phyloP scores from a whole-genome alignment of 345 rosid genomes.

The Carallia brachiata region DNA sequence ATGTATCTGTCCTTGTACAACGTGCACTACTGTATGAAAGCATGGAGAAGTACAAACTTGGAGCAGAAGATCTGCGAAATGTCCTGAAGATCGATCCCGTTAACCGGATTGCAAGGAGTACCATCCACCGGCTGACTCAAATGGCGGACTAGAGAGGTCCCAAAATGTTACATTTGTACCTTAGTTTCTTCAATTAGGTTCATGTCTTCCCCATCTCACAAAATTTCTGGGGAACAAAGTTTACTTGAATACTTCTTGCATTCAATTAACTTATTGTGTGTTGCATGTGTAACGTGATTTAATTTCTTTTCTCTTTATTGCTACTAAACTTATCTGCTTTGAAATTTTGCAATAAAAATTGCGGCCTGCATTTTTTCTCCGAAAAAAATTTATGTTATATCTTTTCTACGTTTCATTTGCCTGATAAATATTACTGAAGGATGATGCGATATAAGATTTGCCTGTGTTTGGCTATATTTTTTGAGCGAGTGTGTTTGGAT shows the following conservation, averaged over 20 bases:
- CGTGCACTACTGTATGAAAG: constrained; percentile 95
- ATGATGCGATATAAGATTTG: no score
- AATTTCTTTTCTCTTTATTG: constrained; percentile 10
- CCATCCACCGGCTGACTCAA: constrained; percentile 81
- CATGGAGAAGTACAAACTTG: constrained; percentile 96
- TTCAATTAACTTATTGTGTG: not conserved
- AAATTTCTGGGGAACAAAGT: constrained; percentile 12
- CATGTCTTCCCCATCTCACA: constrained; percentile 4
- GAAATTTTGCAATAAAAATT: not conserved
- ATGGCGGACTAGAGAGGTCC: constrained; percentile 55
- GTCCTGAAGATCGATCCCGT: constrained; percentile 87
- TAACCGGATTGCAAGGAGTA: constrained; percentile 93
- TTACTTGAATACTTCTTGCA: constrained; percentile 3
- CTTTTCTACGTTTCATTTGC: not conserved
- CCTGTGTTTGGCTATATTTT: no score
- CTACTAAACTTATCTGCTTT: not conserved
- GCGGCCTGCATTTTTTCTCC: not conserved
- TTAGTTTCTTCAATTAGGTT: not conserved
- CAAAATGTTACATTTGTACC: not conserved
- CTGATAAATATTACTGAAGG: not conserved
- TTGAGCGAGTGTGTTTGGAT: no score
- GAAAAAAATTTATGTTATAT: not conserved
- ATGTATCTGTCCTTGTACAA: constrained; percentile 75
- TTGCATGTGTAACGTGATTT: not conserved
- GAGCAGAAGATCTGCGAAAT: constrained; percentile 91